These are phyloP conservation scores for Allantophomopsis lycopodina DNA, from an alignment of 2,329 filamentous ascomycete genomes.

Conservation along the genomic window DNA sequence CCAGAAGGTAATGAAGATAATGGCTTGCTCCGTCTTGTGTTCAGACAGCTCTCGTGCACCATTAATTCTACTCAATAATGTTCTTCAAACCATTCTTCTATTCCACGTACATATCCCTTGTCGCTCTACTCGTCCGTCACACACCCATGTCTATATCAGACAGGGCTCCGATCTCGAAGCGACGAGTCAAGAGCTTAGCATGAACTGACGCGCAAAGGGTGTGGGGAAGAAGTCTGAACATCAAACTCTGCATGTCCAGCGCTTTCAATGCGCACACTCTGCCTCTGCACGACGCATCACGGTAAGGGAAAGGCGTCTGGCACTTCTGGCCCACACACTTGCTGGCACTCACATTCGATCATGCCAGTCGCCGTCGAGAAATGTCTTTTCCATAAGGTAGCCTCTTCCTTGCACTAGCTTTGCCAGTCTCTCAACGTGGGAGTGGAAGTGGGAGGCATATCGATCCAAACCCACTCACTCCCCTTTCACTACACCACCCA, in stretches of 20 bases:
- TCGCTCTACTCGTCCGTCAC: too few species aligned
- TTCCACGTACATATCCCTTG: too few species aligned
- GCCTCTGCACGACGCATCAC: background rate
- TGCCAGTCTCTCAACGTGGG: background rate
- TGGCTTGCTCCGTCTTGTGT: too few species aligned
- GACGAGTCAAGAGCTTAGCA: too few species aligned
- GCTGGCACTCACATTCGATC: background rate
- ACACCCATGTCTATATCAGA: too few species aligned
- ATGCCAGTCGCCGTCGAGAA: background rate
- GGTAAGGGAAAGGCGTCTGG: background rate
- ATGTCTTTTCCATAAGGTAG: too few species aligned
- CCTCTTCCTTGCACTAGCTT: background rate
- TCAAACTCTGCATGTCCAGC: background rate
- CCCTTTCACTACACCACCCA: background rate
- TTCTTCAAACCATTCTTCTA: too few species aligned
- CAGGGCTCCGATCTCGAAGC: too few species aligned
- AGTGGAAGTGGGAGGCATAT: background rate
- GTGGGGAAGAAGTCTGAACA: slow-evolving; percentile 1
- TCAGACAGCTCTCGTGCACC: too few species aligned
- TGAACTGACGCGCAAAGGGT: background rate
- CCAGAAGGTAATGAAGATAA: too few species aligned
- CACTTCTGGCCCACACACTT: background rate
- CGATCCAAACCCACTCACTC: background rate
- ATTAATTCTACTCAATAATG: too few species aligned
- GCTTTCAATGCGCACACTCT: background rate